A percentile compares a stretch with the other conserved stretches of the same genome.
Conservation (phyloP, 176 grass and related monocot species). For the Carex myosuroides region DNA sequence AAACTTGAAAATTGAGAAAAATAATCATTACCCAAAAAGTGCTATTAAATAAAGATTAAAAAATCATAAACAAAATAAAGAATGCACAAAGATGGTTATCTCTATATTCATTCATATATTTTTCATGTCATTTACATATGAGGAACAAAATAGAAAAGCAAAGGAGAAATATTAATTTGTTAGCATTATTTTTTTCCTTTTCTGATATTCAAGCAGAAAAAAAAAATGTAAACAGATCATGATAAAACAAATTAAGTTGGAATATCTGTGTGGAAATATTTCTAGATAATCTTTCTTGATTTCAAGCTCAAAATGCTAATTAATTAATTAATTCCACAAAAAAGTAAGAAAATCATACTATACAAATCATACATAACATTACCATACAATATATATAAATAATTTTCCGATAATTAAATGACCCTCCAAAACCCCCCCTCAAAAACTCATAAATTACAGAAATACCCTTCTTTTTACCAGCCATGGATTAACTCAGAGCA, state of each 20-base stretch:
- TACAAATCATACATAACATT: background rate
- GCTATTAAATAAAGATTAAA: too few species aligned
- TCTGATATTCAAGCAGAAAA: background rate
- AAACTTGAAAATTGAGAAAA: too few species aligned
- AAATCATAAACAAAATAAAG: too few species aligned
- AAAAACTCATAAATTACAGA: slow-evolving; percentile 2
- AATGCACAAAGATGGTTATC: too few species aligned
- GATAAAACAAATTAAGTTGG: background rate
- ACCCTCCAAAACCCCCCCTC: background rate
- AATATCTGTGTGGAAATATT: background rate
- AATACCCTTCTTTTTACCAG: slow-evolving; percentile 29
- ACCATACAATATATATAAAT: background rate
- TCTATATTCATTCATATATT: too few species aligned
- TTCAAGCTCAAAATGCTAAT: background rate
- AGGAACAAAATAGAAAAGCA: background rate
- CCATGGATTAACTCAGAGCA: slow-evolving; percentile 74
- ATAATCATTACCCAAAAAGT: too few species aligned
- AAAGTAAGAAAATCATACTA: background rate
- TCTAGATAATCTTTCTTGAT: background rate
- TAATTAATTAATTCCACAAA: background rate
- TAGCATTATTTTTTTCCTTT: background rate
- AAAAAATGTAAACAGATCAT: background rate
- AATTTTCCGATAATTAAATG: background rate
- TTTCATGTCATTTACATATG: too few species aligned
- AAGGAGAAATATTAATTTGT: background rate